Base-by-base conservation (phyloP, 495 filamentous ascomycete genomes). In the Lineolata rhizophorae region DNA sequence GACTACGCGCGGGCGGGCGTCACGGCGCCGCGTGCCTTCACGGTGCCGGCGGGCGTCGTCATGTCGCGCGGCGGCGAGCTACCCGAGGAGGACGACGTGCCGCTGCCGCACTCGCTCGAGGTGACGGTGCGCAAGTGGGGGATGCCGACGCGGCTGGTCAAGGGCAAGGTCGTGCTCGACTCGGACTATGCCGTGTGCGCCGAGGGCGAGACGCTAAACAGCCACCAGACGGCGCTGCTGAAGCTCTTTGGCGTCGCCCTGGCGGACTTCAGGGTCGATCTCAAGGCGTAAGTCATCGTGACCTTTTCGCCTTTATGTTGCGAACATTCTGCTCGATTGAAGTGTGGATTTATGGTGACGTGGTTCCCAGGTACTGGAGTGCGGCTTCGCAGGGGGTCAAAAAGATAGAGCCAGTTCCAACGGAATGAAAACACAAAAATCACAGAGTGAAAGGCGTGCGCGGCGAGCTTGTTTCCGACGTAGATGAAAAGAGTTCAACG, bases 1-100 rank as follows among this genome's bases (percentile, higher is more conserved):
- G 84, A 92, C 57, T 97, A 76, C 40, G 87, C 87, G 30, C 77
- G 87, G 47, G 81, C 90, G 35, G 87, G 85, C 39, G 73, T 69
- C 15, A 48, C 58, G 35, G 72, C 81, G 15, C 61, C 76, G 6
- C 67, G 79, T 38, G 62, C 60, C 20, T 81, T 95, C 55, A 61
- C 58, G 25, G 62, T 95, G 22, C 83, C 85, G 5, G 64, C 68
- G 1, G 87, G 87, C 15, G 54, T 68, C 14, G 64, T 97, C 20
- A 75, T 75, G 51, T 64, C 70, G 1, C 71, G 76, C 5, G 75
- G 57, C 5, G 83, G 72, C 30, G 81, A 90, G 56, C 61, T 91
- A 18, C 64, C 79, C 15, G 49, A 52, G 16, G 74, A 79, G 33
- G 59, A 93, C 37, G 87, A 95, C 55, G 71, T 90, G 31, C 80